Percentiles rank a stretch among this genome's conserved stretches.
Evolutionary conservation across 169 alveolate species (phyloP).

Genomic region (Plasmodium knowlesi): DNA sequence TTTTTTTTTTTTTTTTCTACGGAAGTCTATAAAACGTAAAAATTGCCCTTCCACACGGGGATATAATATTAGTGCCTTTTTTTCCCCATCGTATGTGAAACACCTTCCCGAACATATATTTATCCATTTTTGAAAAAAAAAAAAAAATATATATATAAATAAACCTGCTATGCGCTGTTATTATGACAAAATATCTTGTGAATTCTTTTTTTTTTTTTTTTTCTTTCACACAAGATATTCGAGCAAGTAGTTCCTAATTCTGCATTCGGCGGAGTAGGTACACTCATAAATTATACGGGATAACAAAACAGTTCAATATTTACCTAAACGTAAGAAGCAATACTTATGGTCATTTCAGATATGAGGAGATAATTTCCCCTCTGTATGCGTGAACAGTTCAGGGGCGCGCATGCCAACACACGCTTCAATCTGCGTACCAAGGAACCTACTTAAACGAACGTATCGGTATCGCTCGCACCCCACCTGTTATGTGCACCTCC

Average conservation of each 20-base stretch:
- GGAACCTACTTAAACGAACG: not conserved
- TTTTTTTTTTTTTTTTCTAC: not conserved
- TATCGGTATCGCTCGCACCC: not conserved
- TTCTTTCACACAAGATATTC: not conserved
- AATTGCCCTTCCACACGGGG: not conserved
- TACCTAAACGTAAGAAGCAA: not conserved
- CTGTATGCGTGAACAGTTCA: not conserved
- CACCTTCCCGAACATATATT: not conserved
- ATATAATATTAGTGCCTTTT: not conserved
- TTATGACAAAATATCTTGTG: not conserved
- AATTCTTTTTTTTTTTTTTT: not conserved
- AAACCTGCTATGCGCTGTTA: not conserved
- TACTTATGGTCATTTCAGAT: not conserved
- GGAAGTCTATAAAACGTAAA: not conserved
- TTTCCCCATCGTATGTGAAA: not conserved
- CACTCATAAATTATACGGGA: not conserved
- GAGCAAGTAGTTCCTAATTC: not conserved
- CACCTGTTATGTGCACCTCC: not conserved
- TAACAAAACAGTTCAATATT: not conserved
- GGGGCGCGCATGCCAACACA: not conserved
- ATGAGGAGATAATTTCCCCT: not conserved
- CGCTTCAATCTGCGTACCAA: not conserved
- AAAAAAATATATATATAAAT: not conserved
- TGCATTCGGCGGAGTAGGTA: not conserved
- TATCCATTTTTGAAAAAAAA: not conserved